Evolutionary conservation across 1,284 basidiomycete species (phyloP).

Genomic region (Leccinum huronense): DNA sequence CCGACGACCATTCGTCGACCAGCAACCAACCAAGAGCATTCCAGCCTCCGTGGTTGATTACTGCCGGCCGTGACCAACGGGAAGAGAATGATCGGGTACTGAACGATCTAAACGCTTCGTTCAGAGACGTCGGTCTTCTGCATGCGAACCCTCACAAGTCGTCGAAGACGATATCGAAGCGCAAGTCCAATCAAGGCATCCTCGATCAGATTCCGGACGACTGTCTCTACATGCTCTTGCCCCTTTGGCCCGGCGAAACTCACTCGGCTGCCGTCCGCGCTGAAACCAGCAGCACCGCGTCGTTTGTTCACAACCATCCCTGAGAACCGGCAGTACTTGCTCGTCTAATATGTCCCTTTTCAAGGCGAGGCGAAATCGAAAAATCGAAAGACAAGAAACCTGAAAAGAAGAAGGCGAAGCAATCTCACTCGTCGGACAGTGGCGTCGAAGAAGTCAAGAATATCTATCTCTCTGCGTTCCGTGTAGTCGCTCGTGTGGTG

Average conservation of each 20-base stretch:
- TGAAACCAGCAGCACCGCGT: constrained; percentile 34
- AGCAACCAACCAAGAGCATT: constrained; percentile 42
- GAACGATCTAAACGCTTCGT: constrained; percentile 67
- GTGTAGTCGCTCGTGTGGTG: constrained; percentile 65
- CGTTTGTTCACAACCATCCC: constrained; percentile 40
- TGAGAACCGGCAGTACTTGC: constrained; percentile 61
- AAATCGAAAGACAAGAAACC: constrained; percentile 29
- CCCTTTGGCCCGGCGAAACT: constrained; percentile 75
- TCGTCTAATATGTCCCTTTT: constrained; percentile 68
- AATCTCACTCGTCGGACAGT: constrained; percentile 39
- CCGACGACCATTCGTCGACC: constrained; percentile 26
- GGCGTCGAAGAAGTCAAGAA: constrained; percentile 40
- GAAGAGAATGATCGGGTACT: constrained; percentile 68
- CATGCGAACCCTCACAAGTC: constrained; percentile 49
- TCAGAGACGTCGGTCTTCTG: constrained; percentile 72
- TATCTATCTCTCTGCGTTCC: constrained; percentile 59
- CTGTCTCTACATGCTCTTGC: constrained; percentile 76
- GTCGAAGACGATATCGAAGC: constrained; percentile 26
- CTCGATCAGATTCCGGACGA: constrained; percentile 65
- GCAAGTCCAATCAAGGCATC: constrained; percentile 41
- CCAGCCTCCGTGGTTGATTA: constrained; percentile 68
- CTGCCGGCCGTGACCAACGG: constrained; percentile 59
- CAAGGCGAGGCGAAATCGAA: constrained; percentile 24
- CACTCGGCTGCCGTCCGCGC: constrained; percentile 42
- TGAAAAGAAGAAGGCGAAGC: constrained; percentile 35